Percentiles rank a stretch among this genome's conserved stretches.
These are phyloP conservation scores for Lumnitzera racemosa DNA, from an alignment of 345 rosid genomes.

Conservation along the genomic window DNA sequence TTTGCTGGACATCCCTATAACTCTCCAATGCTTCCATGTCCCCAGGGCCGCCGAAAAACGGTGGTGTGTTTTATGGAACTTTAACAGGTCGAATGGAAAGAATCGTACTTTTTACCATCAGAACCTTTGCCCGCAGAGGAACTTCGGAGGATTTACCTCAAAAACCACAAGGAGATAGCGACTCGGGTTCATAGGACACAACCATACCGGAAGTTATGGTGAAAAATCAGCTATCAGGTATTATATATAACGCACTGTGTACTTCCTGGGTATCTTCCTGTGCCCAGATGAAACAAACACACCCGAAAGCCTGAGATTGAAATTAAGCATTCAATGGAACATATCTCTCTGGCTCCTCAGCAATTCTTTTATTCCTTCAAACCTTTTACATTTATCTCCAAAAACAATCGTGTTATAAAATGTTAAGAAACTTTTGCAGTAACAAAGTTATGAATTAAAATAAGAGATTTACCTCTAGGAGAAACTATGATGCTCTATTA, in stretches of 20 bases:
- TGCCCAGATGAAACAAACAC: constrained; percentile 14
- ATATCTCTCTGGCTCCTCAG: too few relatives aligned
- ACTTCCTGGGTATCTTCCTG: constrained; percentile 84
- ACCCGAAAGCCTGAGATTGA: too few relatives aligned
- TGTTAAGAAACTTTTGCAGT: not conserved
- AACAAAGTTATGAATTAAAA: not conserved
- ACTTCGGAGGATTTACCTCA: constrained; percentile 86
- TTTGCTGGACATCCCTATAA: constrained; percentile 78
- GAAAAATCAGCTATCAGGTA: constrained; percentile 87
- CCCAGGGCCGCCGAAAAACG: constrained; percentile 70
- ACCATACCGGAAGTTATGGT: constrained; percentile 71
- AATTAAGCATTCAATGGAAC: too few relatives aligned
- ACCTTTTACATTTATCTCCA: too few relatives aligned
- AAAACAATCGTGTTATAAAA: not conserved
- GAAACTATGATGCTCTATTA: constrained; percentile 71
- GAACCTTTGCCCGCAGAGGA: constrained; percentile 80
- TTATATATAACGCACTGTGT: constrained; percentile 87
- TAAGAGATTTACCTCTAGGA: constrained; percentile 47
- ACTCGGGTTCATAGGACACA: constrained; percentile 91
- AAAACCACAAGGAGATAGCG: constrained; percentile 85
- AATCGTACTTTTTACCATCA: constrained; percentile 58
- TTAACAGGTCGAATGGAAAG: constrained; percentile 78
- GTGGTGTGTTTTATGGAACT: constrained; percentile 78
- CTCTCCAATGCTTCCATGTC: constrained; percentile 79
- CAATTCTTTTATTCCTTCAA: too few relatives aligned